Conservation (phyloP, 2,329 filamentous ascomycete species). For the Lachnellula suecica region DNA sequence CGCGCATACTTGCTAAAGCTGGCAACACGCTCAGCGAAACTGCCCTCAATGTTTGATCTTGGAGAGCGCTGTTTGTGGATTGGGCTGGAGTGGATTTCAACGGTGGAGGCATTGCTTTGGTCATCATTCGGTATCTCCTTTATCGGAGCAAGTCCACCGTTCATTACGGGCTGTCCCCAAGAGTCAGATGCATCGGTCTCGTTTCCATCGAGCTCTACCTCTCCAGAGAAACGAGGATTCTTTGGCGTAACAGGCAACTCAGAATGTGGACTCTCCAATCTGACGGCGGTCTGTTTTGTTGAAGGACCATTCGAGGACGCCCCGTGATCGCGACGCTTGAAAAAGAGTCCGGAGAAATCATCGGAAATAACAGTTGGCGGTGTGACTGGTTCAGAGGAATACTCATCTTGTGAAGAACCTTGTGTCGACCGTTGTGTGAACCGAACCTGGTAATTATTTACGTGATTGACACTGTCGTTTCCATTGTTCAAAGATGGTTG, state of each 20-base stretch:
- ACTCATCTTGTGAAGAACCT: not conserved
- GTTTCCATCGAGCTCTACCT: conserved; percentile 9
- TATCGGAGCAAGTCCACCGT: conserved; percentile 1
- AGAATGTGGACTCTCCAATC: not conserved
- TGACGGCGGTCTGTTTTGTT: not conserved
- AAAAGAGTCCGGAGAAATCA: conserved; percentile 16
- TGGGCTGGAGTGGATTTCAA: conserved; percentile 20
- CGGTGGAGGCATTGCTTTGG: conserved; percentile 17
- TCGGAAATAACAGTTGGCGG: conserved; percentile 4
- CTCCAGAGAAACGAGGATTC: not conserved
- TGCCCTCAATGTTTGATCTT: conserved; percentile 11
- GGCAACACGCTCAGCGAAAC: conserved; percentile 25
- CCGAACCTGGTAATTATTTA: too few species aligned
- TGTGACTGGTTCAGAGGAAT: not conserved
- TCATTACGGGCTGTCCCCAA: conserved; percentile 13
- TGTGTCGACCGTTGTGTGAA: not conserved
- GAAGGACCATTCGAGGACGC: conserved; percentile 4
- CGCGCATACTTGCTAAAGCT: conserved; percentile 25
- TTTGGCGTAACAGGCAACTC: conserved; percentile 9
- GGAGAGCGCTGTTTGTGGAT: conserved; percentile 13
- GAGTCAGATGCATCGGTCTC: conserved; percentile 17
- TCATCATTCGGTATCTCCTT: conserved; percentile 4
- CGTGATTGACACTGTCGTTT: not conserved
- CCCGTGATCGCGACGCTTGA: conserved; percentile 12
- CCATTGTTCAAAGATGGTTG: not conserved